These are phyloP conservation scores for Cordyceps farinosa DNA, from an alignment of 2,329 filamentous ascomycete species.

Conservation along the genomic window DNA sequence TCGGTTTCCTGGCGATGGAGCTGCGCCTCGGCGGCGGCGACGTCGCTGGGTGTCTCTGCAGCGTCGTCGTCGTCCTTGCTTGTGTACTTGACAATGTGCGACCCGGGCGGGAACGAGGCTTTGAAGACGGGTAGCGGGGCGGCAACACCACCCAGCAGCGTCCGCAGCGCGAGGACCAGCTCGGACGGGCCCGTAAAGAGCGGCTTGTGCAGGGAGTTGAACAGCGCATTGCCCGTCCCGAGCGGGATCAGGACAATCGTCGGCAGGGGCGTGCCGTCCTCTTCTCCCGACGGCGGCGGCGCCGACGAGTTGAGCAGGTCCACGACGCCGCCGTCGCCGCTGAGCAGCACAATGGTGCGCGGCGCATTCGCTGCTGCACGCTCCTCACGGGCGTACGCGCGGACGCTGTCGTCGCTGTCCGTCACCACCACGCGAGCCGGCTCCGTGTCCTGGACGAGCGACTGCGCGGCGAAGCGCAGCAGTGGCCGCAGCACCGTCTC, in stretches of 20 bases:
- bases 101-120: slow-evolving; percentile 57
- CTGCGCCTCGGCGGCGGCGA: slow-evolving; percentile 16
- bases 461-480: slow-evolving; percentile 40
- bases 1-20: slow-evolving; percentile 30
- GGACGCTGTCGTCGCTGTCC: slow-evolving; percentile 58
- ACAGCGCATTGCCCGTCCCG: slow-evolving; percentile 63
- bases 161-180: slow-evolving; percentile 50
- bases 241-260: slow-evolving; percentile 55
- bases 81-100: slow-evolving; percentile 43
- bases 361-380: slow-evolving; percentile 20
- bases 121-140: slow-evolving; percentile 59
- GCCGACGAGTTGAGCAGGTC: slow-evolving; percentile 69
- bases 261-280: slow-evolving; percentile 29
- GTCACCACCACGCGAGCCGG: slow-evolving; percentile 49
- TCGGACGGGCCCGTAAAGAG: slow-evolving; percentile 44
- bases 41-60: slow-evolving; percentile 9
- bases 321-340: slow-evolving; percentile 81
- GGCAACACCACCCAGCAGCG: slow-evolving; percentile 56
- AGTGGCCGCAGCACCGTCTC: slow-evolving; percentile 53
- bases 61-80: slow-evolving; percentile 16
- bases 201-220: slow-evolving; percentile 59
- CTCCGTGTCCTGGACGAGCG: slow-evolving; percentile 13
- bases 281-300: slow-evolving; percentile 21
- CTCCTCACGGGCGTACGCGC: slow-evolving; percentile 52
- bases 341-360: slow-evolving; percentile 70